These are phyloP conservation scores for Cicer judaicum DNA, from an alignment of 306 rosid species.

Conservation along the genomic window DNA sequence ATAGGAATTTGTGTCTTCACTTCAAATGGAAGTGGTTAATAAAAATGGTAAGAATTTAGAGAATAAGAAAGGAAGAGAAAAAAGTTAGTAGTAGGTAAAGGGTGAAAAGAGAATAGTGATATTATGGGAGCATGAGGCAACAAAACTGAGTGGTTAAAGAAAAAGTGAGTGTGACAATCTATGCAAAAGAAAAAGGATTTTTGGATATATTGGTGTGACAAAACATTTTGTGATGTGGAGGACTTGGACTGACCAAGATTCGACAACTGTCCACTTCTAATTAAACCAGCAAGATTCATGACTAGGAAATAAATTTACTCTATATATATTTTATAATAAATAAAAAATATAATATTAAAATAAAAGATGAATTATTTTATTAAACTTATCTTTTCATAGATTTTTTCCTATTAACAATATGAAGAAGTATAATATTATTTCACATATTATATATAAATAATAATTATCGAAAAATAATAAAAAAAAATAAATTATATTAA, in stretches of 20 bases:
- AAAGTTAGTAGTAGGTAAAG: background rate
- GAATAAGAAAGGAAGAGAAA: slow-evolving; percentile 2
- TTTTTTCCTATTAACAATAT: too few relatives aligned
- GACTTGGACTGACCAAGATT: slow-evolving; percentile 45
- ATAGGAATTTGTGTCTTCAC: slow-evolving; percentile 37
- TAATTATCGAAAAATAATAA: too few relatives aligned
- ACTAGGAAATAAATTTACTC: too few relatives aligned
- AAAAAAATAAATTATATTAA: too few relatives aligned
- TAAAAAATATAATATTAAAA: too few relatives aligned
- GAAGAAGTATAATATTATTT: too few relatives aligned
- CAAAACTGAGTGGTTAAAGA: slow-evolving; percentile 34
- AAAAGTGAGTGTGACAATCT: background rate
- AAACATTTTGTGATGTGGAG: slow-evolving; percentile 36
- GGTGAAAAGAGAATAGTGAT: background rate
- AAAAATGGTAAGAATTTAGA: slow-evolving; percentile 36
- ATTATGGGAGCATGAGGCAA: slow-evolving; percentile 39
- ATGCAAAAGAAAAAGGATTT: background rate
- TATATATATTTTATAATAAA: too few relatives aligned
- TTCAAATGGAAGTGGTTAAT: slow-evolving; percentile 36
- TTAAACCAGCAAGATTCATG: background rate
- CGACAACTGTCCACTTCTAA: slow-evolving; percentile 54
- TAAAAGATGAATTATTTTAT: too few relatives aligned
- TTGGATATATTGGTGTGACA: background rate
- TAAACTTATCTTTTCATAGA: too few relatives aligned
- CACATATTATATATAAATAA: too few relatives aligned